Evolutionary conservation across 768 basidiomycete species (phyloP).

Genomic region (Kwoniella botswanensis): DNA sequence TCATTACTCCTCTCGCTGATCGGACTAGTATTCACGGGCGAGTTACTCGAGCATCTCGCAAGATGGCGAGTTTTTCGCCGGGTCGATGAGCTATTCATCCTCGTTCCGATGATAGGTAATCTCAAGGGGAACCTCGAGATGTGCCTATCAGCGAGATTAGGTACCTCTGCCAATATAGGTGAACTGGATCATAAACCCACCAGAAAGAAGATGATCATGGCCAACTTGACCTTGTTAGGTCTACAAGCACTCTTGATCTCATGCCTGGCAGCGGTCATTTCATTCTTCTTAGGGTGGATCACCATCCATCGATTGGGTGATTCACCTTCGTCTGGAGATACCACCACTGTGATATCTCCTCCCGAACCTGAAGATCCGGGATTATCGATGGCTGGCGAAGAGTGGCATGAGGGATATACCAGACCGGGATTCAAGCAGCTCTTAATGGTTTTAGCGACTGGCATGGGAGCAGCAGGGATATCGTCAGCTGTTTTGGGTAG

Average conservation of each 20-base stretch:
- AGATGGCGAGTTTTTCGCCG: conserved; percentile 90
- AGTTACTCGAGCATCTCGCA: conserved; percentile 83
- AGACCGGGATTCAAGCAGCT: conserved; percentile 59
- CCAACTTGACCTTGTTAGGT: conserved; percentile 84
- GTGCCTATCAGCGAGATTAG: conserved; percentile 95
- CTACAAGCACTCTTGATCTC: conserved; percentile 92
- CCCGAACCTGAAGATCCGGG: conserved; percentile 32
- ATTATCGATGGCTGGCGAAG: conserved; percentile 39
- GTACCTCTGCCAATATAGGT: conserved; percentile 90
- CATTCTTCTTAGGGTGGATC: conserved; percentile 71
- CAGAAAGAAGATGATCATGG: conserved; percentile 71
- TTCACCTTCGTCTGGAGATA: conserved; percentile 22
- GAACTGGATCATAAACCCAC: conserved; percentile 75
- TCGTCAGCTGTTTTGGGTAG: conserved; percentile 81
- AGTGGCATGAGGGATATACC: conserved; percentile 57
- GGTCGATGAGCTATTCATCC: conserved; percentile 94
- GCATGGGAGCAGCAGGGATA: conserved; percentile 77
- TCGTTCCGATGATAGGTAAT: conserved; percentile 86
- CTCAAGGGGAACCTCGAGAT: conserved; percentile 98
- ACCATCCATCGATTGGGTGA: conserved; percentile 55
- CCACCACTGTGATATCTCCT: conserved; percentile 7
- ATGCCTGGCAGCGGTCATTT: conserved; percentile 78
- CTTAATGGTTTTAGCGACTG: conserved; percentile 60
- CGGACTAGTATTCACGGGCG: conserved; percentile 86
- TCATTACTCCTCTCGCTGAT: conserved; percentile 81